Evolutionary conservation across 768 basidiomycete species (phyloP), one percentile per base, ranked within the genome.

Genomic region (Mycena galopus): DNA sequence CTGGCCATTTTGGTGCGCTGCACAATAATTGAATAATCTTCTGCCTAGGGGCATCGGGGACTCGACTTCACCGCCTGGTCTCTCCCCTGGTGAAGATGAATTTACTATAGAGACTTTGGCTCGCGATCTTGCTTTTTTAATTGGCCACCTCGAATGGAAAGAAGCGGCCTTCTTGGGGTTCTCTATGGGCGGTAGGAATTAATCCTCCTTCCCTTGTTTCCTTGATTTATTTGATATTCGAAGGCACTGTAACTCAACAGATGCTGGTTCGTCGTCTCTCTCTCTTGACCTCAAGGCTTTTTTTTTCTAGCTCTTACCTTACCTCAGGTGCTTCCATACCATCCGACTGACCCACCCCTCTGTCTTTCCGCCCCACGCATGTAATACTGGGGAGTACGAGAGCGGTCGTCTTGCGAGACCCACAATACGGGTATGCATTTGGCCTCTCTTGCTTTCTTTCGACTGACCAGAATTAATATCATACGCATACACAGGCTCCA

Each of bases 121-220:
- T 4, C 68, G 78, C 39, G 80, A 81, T 65, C 73, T 81, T 14
- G 67, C 73, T 21, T 73, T 71, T 32, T 72, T 81, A n/a, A 73
- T 81, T 14, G 61, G 68, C 56, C 74, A 75, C 65, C 69, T 81
- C 9, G 72, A 63, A 29, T 81, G 80, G 80, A 55, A 33, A 25
- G 75, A 81, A 17, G 64, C 78, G n/a, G 77, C 77, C n/a, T 58
- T 81, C 21, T 70, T 78, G 12, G 80, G 80, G 16, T 79, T 74
- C 59, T 81, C 80, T 19, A 79, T 81, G 79, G 80, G 80, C 30
- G 80, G 80, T 81, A 70, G 42, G 74, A 37, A 66, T 10, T 37
- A 14, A 6, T 17, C 39, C 19, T 25, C 30, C 67, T 32, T 32
- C 9, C 27, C 32, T 16, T 30, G 12, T 60, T 63, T 29, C 27